Evolutionary conservation across 371 early-diverging fungal genomes (phyloP).

Genomic region (Mortierella sp.): DNA sequence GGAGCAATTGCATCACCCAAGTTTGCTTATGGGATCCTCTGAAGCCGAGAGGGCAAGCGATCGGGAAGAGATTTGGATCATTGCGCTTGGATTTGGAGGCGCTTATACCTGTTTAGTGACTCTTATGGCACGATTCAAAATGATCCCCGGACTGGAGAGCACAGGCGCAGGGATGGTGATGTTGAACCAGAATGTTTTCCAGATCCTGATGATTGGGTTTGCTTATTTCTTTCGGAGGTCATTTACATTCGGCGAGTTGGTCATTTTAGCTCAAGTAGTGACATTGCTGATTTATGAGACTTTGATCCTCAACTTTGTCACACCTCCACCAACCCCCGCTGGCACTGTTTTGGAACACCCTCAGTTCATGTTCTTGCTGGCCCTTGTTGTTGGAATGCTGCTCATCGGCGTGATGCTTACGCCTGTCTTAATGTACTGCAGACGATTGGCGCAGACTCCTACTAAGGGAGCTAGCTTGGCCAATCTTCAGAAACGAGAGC

Average conservation of each 20-base stretch:
- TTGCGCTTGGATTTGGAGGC: conserved; percentile 52
- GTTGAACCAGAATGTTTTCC: conserved; percentile 51
- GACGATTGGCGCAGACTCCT: conserved; percentile 64
- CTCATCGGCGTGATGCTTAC: conserved; percentile 69
- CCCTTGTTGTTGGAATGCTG: conserved; percentile 77
- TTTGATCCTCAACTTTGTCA: conserved; percentile 35
- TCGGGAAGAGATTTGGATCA: conserved; percentile 55
- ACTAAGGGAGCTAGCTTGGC: conserved; percentile 57
- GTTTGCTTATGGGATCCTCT: conserved; percentile 39
- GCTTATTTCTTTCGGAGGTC: conserved; percentile 60
- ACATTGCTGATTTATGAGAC: conserved; percentile 64
- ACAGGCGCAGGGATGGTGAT: conserved; percentile 57
- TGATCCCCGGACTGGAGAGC: conserved; percentile 49
- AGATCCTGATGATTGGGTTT: conserved; percentile 45
- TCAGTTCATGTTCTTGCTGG: conserved; percentile 49
- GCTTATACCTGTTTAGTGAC: conserved; percentile 38
- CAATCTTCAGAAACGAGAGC: conserved; percentile 46
- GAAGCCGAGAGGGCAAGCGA: conserved; percentile 46
- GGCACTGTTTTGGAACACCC: conserved; percentile 42
- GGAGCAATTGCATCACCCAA: conserved; percentile 50
- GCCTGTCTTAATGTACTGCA: conserved; percentile 67
- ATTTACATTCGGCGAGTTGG: conserved; percentile 80
- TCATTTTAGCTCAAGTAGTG: conserved; percentile 70
- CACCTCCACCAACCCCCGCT: conserved; percentile 15
- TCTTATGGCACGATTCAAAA: conserved; percentile 43